Conservation (phyloP, 2,329 filamentous ascomycete species). For the Ophiostoma himal-ulmi region DNA sequence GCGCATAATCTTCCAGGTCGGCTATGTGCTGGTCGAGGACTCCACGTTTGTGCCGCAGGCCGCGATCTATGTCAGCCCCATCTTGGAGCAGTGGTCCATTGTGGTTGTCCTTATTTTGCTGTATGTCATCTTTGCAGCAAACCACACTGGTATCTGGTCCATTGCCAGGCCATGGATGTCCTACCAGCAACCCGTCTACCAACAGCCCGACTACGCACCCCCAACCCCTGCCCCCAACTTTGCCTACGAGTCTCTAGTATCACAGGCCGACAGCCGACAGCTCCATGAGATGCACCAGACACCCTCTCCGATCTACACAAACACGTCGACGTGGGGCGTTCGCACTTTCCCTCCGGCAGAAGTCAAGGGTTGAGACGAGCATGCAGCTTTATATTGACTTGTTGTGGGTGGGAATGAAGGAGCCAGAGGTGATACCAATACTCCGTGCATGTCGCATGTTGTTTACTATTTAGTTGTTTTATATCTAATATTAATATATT, state of each 20-base stretch:
- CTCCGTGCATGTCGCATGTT: not conserved
- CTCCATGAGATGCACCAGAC: slow-evolving; percentile 3
- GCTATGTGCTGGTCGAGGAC: not conserved
- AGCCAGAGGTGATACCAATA: too few species aligned
- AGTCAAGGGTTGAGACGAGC: not conserved
- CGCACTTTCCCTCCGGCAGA: not conserved
- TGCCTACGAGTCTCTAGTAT: not conserved
- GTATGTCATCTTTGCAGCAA: not conserved
- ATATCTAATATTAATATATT: not conserved
- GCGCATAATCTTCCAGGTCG: not conserved
- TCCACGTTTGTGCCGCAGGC: not conserved
- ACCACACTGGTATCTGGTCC: not conserved
- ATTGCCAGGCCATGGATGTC: not conserved
- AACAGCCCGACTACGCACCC: not conserved
- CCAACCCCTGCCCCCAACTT: not conserved
- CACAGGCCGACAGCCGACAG: not conserved
- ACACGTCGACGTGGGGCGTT: not conserved
- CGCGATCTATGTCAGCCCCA: not conserved
- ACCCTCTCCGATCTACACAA: not conserved
- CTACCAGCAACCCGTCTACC: not conserved
- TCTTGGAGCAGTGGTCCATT: not conserved
- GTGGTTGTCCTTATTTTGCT: not conserved
- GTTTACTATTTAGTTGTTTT: not conserved
- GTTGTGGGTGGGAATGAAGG: too few species aligned
- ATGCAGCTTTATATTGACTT: too few species aligned